Conservation (phyloP, 1,139 yeast genomes). For the Scheffersomyces illinoinensis region DNA sequence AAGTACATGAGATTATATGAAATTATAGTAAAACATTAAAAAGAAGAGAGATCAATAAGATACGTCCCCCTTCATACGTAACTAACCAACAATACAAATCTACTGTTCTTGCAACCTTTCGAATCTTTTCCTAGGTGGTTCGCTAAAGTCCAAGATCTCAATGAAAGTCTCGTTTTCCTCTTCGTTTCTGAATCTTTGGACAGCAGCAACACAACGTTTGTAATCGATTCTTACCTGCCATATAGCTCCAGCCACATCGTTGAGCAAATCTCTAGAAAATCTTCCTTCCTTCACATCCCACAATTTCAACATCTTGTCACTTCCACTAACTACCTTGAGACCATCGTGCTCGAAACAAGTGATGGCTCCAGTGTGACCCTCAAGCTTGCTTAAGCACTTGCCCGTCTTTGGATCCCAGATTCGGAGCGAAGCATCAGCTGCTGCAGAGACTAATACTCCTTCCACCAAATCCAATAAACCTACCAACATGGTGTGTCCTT, state of each 20-base stretch:
- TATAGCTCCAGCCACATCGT: constrained; percentile 77
- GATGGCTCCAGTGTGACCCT: constrained; percentile 86
- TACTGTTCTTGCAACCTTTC: not conserved
- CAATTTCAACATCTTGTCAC: constrained; percentile 74
- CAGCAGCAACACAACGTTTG: constrained; percentile 88
- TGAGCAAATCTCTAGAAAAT: constrained; percentile 71
- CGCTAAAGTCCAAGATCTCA: constrained; percentile 83
- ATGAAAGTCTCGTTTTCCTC: constrained; percentile 61
- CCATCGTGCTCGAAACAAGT: constrained; percentile 94
- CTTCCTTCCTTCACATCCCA: constrained; percentile 85
- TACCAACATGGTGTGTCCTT: constrained; percentile 87
- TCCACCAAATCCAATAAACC: constrained; percentile 82
- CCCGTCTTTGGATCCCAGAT: constrained; percentile 92
- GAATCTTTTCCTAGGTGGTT: constrained; percentile 24
- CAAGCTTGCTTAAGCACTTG: constrained; percentile 63
- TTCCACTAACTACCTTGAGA: constrained; percentile 82
- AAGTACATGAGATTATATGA: not conserved
- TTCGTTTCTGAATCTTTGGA: constrained; percentile 55
- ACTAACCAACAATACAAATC: not conserved
- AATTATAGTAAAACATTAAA: not conserved
- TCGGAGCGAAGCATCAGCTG: constrained; percentile 89
- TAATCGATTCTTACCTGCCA: constrained; percentile 95
- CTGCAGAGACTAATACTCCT: constrained; percentile 87
- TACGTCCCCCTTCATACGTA: not conserved
- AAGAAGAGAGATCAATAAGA: not conserved